Conservation (phyloP, 495 filamentous ascomycete species). For the Sordaria brevicollis region DNA sequence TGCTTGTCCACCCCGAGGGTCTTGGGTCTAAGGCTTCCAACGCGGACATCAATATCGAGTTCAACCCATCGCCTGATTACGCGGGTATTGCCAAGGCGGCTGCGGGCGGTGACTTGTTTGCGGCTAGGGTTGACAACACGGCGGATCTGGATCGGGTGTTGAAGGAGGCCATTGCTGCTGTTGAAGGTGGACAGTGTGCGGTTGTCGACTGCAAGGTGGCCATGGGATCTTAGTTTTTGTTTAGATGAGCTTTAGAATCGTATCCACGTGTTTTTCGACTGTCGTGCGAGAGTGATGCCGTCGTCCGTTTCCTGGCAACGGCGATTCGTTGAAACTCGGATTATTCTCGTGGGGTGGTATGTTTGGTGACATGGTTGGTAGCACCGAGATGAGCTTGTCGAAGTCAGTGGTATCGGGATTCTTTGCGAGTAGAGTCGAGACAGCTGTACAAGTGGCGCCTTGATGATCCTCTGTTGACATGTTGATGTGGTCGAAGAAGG, state of each 20-base stretch:
- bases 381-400: background rate
- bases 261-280: background rate
- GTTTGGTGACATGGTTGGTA: background rate
- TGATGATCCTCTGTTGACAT: background rate
- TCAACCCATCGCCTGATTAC: constrained; percentile 80
- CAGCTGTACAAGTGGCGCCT: background rate
- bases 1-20: constrained; percentile 78
- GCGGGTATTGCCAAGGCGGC: constrained; percentile 86
- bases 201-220: constrained; percentile 49
- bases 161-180: constrained; percentile 55
- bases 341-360: background rate
- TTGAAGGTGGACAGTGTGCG: constrained; percentile 55
- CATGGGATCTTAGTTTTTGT: constrained; percentile 20
- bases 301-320: background rate
- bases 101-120: constrained; percentile 61
- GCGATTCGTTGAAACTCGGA: background rate
- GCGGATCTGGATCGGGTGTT: constrained; percentile 51
- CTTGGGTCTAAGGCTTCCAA: constrained; percentile 67
- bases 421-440: background rate
- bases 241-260: background rate
- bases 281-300: background rate
- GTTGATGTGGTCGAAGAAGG: background rate
- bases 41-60: constrained; percentile 82
- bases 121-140: constrained; percentile 50
- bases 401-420: background rate